Base-by-base conservation (phyloP, 2,329 filamentous ascomycete genomes). In the Graphilbum fragrans region DNA sequence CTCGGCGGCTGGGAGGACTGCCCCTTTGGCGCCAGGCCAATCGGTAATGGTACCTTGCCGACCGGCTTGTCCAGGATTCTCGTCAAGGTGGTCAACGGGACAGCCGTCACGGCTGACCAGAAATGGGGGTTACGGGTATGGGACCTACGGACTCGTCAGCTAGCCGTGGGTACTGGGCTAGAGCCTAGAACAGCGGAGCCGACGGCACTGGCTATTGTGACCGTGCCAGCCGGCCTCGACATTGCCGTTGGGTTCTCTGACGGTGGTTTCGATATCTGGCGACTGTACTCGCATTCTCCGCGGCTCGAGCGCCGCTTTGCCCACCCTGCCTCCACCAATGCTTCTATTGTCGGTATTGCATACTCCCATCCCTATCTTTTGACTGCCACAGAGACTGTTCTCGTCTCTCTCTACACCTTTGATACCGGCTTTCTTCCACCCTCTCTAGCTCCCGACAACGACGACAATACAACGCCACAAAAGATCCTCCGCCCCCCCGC, bases 321-420 rank as follows among this genome's bases (percentile, higher is more conserved):
- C 8, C 80, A 86, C 48, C 62, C 70, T 38, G 66, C 71, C 41
- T 80, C 76, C 8, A 73, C 65, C 42, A 77, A 77, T 43, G 81
- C 80, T 9, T 69, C 73, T 47, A 65, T 94, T 27, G 74, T 77
- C 3, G 77, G 80, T 1, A 67, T 92, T 35, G 82, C 87, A 6
- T 78, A 80, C 42, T 74, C 76, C 0, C 74, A 79, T 46, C 85
- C 87, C 0, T 92, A 88, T 53, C 58, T 93, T 2, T 62, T 94
- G 10, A 86, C 83, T 2, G 85, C 92, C 48, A 90, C 86, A 1
- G 70, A 75, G 20, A 72, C 76, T 14, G 83, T 86, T 36, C 63
- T 81, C 8, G 65, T 95, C 32, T 87, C 83, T 0, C 60, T 95
- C 2, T 94, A 93, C 57, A 75, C 72, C 1, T 80, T 88, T 46